phyloP scores from a whole-genome alignment of 73 alveolate genomes.

The Paraurostyla sp. region DNA sequence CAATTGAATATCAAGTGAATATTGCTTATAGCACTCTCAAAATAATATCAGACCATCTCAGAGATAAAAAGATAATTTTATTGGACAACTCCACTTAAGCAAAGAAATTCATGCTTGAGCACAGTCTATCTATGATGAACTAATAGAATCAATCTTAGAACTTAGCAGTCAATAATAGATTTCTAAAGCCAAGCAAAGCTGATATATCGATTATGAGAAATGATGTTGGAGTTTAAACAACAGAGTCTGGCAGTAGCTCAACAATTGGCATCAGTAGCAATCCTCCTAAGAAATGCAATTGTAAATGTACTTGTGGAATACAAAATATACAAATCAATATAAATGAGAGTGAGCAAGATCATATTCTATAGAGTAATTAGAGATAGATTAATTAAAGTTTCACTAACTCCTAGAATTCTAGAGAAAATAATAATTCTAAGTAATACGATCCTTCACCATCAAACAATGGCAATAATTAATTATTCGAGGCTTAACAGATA shows the following conservation, averaged over 20 bases:
- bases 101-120: slow-evolving; percentile 18
- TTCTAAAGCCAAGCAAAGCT: not conserved
- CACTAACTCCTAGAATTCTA: not conserved
- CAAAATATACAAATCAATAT: not conserved
- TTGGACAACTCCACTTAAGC: slow-evolving; percentile 14
- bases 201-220: not conserved
- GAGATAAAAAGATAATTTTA: slow-evolving; percentile 26
- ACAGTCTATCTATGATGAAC: not conserved
- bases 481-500: not conserved
- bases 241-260: not conserved
- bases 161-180: not conserved
- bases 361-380: too few species aligned
- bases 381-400: not conserved
- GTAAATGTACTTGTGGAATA: not conserved
- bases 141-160: not conserved
- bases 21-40: slow-evolving; percentile 59
- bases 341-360: too few species aligned
- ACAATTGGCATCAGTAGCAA: not conserved
- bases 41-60: slow-evolving; percentile 33
- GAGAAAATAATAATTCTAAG: too few species aligned
- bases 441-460: too few species aligned
- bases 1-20: slow-evolving; percentile 56
- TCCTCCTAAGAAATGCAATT: not conserved
- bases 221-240: not conserved
- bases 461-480: not conserved